phyloP scores from a whole-genome alignment of 208 protist species.

The Acanthamoeba healyi region DNA sequence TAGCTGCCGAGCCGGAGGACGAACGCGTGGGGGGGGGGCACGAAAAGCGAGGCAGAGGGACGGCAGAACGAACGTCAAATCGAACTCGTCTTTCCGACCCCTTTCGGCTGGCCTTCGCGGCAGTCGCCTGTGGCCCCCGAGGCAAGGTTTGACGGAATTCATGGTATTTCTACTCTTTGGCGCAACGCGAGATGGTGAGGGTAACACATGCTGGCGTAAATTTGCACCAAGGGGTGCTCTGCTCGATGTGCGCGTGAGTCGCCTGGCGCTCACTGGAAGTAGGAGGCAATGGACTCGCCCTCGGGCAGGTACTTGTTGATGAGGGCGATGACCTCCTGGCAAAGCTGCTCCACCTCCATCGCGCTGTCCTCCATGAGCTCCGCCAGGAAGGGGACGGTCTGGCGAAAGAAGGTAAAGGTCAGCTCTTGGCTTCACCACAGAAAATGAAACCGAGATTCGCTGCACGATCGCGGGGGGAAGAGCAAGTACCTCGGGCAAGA shows the following conservation, averaged over 20 bases:
- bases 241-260: too few species aligned
- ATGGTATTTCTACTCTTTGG: too few species aligned
- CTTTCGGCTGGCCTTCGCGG: not conserved
- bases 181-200: too few species aligned
- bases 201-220: too few species aligned
- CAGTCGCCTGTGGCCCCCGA: too few species aligned
- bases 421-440: not conserved
- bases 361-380: slow-evolving; percentile 88
- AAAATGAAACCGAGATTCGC: too few species aligned
- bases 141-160: too few species aligned
- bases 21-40: not conserved
- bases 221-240: too few species aligned
- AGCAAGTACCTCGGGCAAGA: slow-evolving; percentile 86
- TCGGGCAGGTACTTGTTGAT: slow-evolving; percentile 63
- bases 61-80: not conserved
- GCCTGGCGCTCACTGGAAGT: slow-evolving; percentile 63
- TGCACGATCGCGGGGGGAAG: too few species aligned
- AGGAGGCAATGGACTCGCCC: slow-evolving; percentile 51
- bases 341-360: slow-evolving; percentile 77
- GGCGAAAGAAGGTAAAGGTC: not conserved
- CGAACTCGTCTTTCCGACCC: not conserved
- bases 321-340: slow-evolving; percentile 57
- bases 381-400: slow-evolving; percentile 88
- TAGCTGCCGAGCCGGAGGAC: not conserved
- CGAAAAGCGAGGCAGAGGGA: not conserved